Evolutionary conservation across 345 rosid species (phyloP).

Genomic region (Hibiscus syriacus): DNA sequence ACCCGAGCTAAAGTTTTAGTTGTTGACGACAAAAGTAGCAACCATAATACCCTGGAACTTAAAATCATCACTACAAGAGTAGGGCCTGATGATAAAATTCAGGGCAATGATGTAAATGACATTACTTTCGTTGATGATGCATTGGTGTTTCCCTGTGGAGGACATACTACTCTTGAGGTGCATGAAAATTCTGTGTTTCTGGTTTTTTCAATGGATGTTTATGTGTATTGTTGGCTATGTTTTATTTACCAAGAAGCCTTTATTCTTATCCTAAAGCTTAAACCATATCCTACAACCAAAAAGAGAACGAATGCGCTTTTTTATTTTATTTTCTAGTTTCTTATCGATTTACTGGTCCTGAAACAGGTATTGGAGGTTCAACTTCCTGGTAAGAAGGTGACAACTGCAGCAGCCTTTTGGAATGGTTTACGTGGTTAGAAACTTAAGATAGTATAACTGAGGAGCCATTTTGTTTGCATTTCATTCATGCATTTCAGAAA

Average conservation of each 20-base stretch:
- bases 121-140: slow-evolving; percentile 43
- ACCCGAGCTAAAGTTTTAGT: too few species aligned
- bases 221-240: neutral
- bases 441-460: slow-evolving; percentile 35
- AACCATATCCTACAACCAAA: neutral
- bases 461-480: neutral
- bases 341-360: neutral
- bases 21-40: slow-evolving; percentile 31
- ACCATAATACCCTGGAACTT: slow-evolving; percentile 39
- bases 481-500: too few species aligned
- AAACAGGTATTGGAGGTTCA: slow-evolving; percentile 79
- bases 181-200: neutral
- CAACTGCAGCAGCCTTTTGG: slow-evolving; percentile 48
- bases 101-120: slow-evolving; percentile 29
- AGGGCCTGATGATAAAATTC: too few species aligned
- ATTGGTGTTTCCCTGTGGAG: slow-evolving; percentile 63
- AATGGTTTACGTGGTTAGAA: too few species aligned
- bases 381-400: slow-evolving; percentile 85
- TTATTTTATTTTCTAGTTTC: neutral
- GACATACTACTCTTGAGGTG: slow-evolving; percentile 63
- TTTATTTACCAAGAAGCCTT: neutral
- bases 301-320: too few species aligned
- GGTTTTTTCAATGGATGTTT: neutral
- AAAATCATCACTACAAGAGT: slow-evolving; percentile 70
- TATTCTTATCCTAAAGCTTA: neutral